These are phyloP conservation scores for Cladorrhinum samala DNA, from an alignment of 495 filamentous ascomycete genomes.

Conservation along the genomic window DNA sequence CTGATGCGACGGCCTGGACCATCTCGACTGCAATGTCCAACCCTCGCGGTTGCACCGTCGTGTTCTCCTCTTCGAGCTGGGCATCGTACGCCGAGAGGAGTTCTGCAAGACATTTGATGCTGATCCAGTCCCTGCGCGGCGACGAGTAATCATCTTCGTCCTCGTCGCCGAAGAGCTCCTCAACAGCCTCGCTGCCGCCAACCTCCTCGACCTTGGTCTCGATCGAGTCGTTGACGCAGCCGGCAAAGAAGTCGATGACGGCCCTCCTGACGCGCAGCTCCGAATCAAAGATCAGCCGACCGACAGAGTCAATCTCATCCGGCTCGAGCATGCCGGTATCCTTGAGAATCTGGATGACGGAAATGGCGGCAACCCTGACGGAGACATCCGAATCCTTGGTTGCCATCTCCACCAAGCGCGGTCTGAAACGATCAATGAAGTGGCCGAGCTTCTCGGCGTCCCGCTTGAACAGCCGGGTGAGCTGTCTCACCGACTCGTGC, in stretches of 20 bases:
- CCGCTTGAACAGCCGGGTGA: conserved; percentile 69
- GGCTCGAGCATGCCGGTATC: conserved; percentile 84
- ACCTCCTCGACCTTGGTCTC: conserved; percentile 77
- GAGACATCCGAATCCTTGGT: conserved; percentile 68
- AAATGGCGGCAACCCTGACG: conserved; percentile 71
- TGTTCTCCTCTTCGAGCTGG: conserved; percentile 40
- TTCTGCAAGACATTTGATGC: conserved; percentile 82
- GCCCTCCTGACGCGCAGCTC: conserved; percentile 79
- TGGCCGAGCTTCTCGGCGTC: conserved; percentile 71
- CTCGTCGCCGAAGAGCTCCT: conserved; percentile 68
- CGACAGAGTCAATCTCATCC: conserved; percentile 78
- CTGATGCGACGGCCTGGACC: conserved; percentile 51
- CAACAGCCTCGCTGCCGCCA: conserved; percentile 49
- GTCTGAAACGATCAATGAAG: conserved; percentile 84
- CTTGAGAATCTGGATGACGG: conserved; percentile 73
- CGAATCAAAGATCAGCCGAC: conserved; percentile 77
- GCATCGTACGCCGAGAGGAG: conserved; percentile 73
- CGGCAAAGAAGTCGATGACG: conserved; percentile 82
- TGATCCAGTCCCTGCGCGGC: conserved; percentile 78
- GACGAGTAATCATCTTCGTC: conserved; percentile 66
- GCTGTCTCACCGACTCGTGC: conserved; percentile 72
- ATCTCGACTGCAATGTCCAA: conserved; percentile 41
- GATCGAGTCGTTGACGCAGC: conserved; percentile 74
- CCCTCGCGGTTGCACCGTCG: conserved; percentile 32
- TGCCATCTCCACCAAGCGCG: conserved; percentile 90